A percentile compares a stretch with the other conserved stretches of the same genome.
Conservation (phyloP, 2,329 filamentous ascomycete genomes). For the Pezicula rhizophila region DNA sequence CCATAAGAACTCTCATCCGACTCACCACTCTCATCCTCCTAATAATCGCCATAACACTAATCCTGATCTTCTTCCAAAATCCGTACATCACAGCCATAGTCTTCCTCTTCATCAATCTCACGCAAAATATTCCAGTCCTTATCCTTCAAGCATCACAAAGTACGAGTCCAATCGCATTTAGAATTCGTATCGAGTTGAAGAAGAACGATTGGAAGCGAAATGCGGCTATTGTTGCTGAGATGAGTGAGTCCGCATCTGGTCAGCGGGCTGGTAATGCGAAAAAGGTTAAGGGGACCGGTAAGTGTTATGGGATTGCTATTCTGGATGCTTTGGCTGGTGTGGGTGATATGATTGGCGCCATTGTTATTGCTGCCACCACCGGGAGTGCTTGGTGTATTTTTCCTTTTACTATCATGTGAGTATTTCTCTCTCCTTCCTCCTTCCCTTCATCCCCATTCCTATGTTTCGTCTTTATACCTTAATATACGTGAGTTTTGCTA, state of each 20-base stretch:
- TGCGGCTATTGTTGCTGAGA: neutral
- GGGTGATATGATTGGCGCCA: neutral
- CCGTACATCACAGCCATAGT: neutral
- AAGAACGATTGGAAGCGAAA: neutral
- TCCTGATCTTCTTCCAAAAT: neutral
- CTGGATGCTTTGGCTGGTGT: neutral
- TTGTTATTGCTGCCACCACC: neutral
- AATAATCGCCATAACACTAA: neutral
- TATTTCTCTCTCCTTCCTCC: neutral
- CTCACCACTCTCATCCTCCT: neutral
- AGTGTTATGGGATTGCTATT: neutral
- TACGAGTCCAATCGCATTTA: neutral
- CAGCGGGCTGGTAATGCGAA: neutral
- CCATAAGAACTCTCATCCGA: neutral
- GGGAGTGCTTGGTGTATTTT: neutral
- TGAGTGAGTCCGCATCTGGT: neutral
- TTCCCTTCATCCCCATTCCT: too few species aligned
- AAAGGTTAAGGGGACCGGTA: neutral
- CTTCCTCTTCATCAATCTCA: neutral
- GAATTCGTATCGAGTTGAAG: neutral
- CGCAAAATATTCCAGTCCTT: neutral
- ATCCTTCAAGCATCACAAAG: neutral
- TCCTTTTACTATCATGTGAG: neutral
- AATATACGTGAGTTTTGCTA: too few species aligned
- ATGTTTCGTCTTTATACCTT: too few species aligned